Evolutionary conservation across 176 grass and related monocot species (phyloP).

Genomic region (Alopecurus myosuroides): DNA sequence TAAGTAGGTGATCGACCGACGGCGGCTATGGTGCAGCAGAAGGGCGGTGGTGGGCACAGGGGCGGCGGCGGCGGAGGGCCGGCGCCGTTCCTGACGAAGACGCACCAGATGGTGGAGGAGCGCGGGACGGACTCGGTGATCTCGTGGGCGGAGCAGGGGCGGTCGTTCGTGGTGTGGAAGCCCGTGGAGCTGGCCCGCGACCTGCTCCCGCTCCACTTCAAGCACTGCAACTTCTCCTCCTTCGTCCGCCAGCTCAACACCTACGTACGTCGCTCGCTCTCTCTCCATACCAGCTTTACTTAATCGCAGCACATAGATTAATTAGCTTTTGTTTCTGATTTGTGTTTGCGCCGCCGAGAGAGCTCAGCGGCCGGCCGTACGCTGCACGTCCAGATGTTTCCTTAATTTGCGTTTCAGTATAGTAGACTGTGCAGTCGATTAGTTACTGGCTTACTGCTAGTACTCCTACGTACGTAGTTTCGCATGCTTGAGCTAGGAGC

Average conservation of each 20-base stretch:
- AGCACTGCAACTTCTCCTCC: slow-evolving; percentile 97
- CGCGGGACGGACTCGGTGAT: slow-evolving; percentile 64
- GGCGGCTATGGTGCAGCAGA: background rate
- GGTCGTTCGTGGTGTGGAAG: slow-evolving; percentile 95
- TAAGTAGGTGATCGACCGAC: background rate
- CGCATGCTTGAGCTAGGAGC: background rate
- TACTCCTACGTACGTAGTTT: no score
- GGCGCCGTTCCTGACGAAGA: slow-evolving; percentile 91
- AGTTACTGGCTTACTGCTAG: no score
- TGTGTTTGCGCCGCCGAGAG: background rate
- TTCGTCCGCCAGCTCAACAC: slow-evolving; percentile 98
- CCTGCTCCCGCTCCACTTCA: slow-evolving; percentile 92
- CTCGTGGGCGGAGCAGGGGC: slow-evolving; percentile 75
- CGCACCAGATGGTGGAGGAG: slow-evolving; percentile 83
- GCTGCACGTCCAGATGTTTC: background rate
- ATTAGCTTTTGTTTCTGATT: background rate
- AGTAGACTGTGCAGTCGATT: background rate
- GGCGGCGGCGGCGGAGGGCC: slow-evolving; percentile 30
- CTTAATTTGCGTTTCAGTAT: background rate
- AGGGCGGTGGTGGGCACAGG: background rate
- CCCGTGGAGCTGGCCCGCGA: slow-evolving; percentile 80
- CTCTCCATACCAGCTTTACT: background rate
- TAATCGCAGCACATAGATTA: background rate
- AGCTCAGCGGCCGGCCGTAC: no score
- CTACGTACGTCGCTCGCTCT: slow-evolving; percentile 67